Evolutionary conservation across 2,329 filamentous ascomycete genomes (phyloP).

Genomic region (Aspergillus sp.): DNA sequence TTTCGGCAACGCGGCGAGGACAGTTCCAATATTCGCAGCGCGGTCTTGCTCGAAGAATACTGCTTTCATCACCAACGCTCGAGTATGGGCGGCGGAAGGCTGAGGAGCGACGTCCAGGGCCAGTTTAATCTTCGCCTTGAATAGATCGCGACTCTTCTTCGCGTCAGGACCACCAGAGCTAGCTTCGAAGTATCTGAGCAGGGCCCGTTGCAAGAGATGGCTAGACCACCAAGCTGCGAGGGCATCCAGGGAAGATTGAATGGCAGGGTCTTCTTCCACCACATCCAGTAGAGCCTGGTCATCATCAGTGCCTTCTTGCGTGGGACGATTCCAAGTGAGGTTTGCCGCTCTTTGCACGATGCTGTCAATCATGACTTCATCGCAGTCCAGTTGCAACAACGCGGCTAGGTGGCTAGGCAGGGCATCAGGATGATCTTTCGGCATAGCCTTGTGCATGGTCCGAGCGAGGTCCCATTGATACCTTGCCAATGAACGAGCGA

Average conservation of each 20-base stretch:
- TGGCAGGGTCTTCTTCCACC: slow-evolving; percentile 81
- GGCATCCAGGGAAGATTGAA: slow-evolving; percentile 84
- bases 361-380: slow-evolving; percentile 74
- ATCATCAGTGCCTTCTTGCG: slow-evolving; percentile 63
- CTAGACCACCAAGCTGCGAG: slow-evolving; percentile 91
- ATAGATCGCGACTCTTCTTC: slow-evolving; percentile 42
- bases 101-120: slow-evolving; percentile 75
- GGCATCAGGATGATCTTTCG: slow-evolving; percentile 60
- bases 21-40: slow-evolving; percentile 53
- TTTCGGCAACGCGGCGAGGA: slow-evolving; percentile 55
- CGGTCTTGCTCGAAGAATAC: slow-evolving; percentile 58
- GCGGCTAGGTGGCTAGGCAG: slow-evolving; percentile 75
- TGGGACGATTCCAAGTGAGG: slow-evolving; percentile 81
- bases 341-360: slow-evolving; percentile 87
- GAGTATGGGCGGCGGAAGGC: slow-evolving; percentile 68
- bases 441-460: slow-evolving; percentile 53
- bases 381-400: slow-evolving; percentile 76
- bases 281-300: slow-evolving; percentile 74
- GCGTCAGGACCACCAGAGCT: slow-evolving; percentile 50
- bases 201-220: slow-evolving; percentile 67
- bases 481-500: slow-evolving; percentile 72
- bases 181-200: slow-evolving; percentile 64
- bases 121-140: slow-evolving; percentile 61
- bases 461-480: slow-evolving; percentile 81
- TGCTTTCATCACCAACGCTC: slow-evolving; percentile 61